A percentile compares a stretch with the other conserved stretches of the same genome.
Evolutionary conservation across 2,329 filamentous ascomycete species (phyloP).

Genomic region (Cladosporium velox): DNA sequence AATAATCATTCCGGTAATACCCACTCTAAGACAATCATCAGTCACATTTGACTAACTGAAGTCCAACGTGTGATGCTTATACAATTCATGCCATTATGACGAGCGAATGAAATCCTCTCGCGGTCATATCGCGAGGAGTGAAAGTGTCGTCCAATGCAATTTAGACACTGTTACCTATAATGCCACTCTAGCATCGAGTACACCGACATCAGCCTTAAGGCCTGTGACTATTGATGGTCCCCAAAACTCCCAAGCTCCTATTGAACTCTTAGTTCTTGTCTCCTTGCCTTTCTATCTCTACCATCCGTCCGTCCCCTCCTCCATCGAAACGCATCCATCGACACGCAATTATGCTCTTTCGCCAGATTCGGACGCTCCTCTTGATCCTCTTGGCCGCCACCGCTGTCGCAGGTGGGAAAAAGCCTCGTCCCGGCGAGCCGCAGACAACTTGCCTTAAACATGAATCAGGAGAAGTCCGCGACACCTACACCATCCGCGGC

Average conservation of each 20-base stretch:
- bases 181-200: no score
- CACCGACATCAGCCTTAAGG: no score
- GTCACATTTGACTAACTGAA: neutral
- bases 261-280: neutral
- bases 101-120: neutral
- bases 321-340: neutral
- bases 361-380: neutral
- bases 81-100: neutral
- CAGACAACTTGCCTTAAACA: neutral
- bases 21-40: neutral
- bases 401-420: neutral
- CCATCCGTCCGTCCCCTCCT: neutral
- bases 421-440: neutral
- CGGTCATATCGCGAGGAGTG: no score
- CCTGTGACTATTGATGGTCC: neutral
- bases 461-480: neutral
- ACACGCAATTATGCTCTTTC: neutral
- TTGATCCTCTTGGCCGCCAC: neutral
- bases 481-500: neutral
- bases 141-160: no score
- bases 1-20: neutral
- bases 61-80: neutral
- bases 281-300: neutral
- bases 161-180: no score
- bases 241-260: neutral